Base-by-base conservation (phyloP, 2,329 filamentous ascomycete species). In the Pseudogymnoascus sp. region DNA sequence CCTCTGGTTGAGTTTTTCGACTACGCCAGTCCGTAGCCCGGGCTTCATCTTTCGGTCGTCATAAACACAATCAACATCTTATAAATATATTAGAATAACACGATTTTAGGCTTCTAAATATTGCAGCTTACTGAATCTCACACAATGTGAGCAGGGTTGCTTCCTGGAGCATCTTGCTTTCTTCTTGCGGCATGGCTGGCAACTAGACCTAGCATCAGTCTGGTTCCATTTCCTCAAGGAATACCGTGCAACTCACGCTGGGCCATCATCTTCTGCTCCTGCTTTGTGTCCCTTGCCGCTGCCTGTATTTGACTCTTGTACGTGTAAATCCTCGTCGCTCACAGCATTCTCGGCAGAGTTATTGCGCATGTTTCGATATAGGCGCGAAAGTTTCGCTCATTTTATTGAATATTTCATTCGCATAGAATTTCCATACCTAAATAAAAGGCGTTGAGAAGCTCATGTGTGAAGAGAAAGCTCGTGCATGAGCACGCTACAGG, bases 151-250 rank as follows among this genome's bases (percentile, higher is more conserved):
- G 64, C 78, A 80, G 6, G 78, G 78, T 59, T 77, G 75, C 29
- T 72, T 69, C 21, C 77, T 70, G 26, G 76, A 75, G 68, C 78
- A 80, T 47, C 76, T 77, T 14, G 78, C 74, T 61, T 80, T 79
- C 66, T 77, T 78, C 61, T 74, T 76, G 4, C 77, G 75, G 67
- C 78, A 80, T 0, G 75, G 72, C 61, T 78, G 76, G 56, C 77
- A 80, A 21, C 61, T 65, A 8, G 4, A 64, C 16, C 6, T 21
- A n/a, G 50, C 19, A 26, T 31, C 47, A 24, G 26, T 16, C 21
- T 10, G 13, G 26, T 16, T 26, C n/a, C 50, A 56, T 61, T 19
- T 13, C 29, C 13, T 14, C 31, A 31, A n/a, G 14, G 7, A 56
- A 62, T 16, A 42, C 26, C 14, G 10, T 33, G 16, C 24, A 56